Conservation (phyloP, 2,329 filamentous ascomycete species). For the Ophiocordyceps unilateralis region DNA sequence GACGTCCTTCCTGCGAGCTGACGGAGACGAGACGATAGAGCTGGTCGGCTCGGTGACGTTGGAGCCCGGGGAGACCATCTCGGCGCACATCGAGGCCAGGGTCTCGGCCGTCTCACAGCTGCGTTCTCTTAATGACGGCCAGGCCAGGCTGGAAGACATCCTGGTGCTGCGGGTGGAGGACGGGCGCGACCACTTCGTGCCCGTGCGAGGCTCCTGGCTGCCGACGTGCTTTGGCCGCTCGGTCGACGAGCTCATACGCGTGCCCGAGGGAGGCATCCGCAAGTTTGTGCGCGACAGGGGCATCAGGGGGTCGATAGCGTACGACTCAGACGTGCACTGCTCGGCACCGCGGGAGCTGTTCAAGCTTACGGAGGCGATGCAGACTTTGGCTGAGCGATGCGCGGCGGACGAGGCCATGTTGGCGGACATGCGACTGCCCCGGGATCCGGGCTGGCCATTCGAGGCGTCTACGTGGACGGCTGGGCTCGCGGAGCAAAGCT, state of each 20-base stretch:
- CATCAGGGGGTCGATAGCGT: slow-evolving; percentile 32
- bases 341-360: slow-evolving; percentile 83
- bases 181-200: slow-evolving; percentile 84
- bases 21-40: slow-evolving; percentile 12
- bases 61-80: slow-evolving; percentile 69
- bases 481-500: slow-evolving; percentile 7
- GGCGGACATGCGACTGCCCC: slow-evolving; percentile 31
- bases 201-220: slow-evolving; percentile 61
- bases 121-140: slow-evolving; percentile 53
- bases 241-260: slow-evolving; percentile 71
- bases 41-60: slow-evolving; percentile 43
- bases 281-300: slow-evolving; percentile 22
- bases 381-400: slow-evolving; percentile 35
- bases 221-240: slow-evolving; percentile 71
- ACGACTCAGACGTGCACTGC: slow-evolving; percentile 44
- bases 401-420: slow-evolving; percentile 47
- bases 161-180: slow-evolving; percentile 68
- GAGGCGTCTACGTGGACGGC: slow-evolving; percentile 21
- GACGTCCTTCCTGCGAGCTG: slow-evolving; percentile 38
- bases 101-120: slow-evolving; percentile 48
- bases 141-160: slow-evolving; percentile 59
- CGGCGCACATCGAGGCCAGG: slow-evolving; percentile 48
- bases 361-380: slow-evolving; percentile 67
- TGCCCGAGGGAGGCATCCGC: slow-evolving; percentile 67
- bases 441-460: slow-evolving; percentile 44